Conservation (phyloP, 208 protist genomes). For the Leishmania turanica region DNA sequence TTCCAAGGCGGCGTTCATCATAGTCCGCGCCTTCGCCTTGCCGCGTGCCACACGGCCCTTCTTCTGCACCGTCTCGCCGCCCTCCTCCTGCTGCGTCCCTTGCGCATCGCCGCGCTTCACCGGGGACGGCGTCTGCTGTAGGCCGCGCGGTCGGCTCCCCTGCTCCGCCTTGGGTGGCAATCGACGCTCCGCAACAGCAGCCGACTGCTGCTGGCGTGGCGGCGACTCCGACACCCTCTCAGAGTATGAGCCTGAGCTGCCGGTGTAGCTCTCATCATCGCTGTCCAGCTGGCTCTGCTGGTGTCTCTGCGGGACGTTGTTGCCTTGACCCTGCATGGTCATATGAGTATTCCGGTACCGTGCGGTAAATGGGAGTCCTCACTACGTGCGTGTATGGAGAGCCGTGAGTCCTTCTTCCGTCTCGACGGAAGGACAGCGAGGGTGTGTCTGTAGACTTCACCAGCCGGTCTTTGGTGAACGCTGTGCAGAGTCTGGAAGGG, state of each 20-base stretch:
- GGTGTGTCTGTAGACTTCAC: background rate
- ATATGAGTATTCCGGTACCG: background rate
- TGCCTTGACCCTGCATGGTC: slow-evolving; percentile 17
- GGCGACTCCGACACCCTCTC: slow-evolving; percentile 10
- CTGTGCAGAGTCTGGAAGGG: no score
- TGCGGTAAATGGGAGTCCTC: background rate
- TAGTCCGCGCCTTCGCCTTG: slow-evolving; percentile 18
- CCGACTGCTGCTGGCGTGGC: background rate
- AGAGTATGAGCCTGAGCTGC: slow-evolving; percentile 19
- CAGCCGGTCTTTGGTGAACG: background rate
- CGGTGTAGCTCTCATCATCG: slow-evolving; percentile 31
- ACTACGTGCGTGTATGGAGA: background rate
- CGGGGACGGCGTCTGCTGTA: background rate
- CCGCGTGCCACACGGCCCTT: background rate
- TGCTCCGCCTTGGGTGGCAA: background rate
- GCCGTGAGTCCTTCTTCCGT: background rate
- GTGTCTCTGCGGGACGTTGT: slow-evolving; percentile 17
- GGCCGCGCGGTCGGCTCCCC: no score
- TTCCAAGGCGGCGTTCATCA: slow-evolving; percentile 14
- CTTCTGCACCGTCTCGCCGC: slow-evolving; percentile 8
- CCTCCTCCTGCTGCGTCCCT: background rate
- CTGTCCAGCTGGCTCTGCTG: slow-evolving; percentile 3
- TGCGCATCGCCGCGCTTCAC: background rate
- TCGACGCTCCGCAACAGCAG: background rate
- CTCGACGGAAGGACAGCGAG: background rate